Percentiles rank a stretch among this genome's conserved stretches.
Conservation (phyloP, 306 rosid genomes). For the Begonia peltatifolia region DNA sequence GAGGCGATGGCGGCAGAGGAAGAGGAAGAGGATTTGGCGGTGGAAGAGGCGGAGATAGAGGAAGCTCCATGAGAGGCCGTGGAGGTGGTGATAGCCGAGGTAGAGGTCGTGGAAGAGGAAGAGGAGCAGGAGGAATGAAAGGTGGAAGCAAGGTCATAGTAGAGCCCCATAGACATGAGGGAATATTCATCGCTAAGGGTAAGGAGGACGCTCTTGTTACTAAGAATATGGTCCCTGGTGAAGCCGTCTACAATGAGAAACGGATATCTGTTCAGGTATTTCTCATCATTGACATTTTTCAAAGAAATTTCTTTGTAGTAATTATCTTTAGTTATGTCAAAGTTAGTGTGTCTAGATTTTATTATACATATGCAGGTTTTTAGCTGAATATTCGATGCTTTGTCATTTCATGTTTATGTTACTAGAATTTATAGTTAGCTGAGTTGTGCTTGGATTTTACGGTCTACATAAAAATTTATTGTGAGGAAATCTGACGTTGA, state of each 20-base stretch:
- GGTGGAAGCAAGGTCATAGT: constrained; percentile 37
- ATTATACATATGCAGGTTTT: no score
- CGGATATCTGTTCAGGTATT: constrained; percentile 72
- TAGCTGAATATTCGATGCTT: background rate
- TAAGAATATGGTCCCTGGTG: constrained; percentile 75
- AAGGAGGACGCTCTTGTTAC: constrained; percentile 92
- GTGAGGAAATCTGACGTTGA: background rate
- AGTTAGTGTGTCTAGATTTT: no score
- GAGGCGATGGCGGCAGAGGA: constrained; percentile 23
- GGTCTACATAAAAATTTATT: background rate
- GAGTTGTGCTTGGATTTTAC: no score
- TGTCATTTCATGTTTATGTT: background rate
- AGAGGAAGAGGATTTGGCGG: constrained; percentile 18
- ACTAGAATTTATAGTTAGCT: background rate
- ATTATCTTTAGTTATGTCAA: no score
- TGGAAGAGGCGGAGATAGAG: constrained; percentile 18
- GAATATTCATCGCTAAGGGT: constrained; percentile 82
- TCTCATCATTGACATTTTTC: background rate
- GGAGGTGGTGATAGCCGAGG: constrained; percentile 23
- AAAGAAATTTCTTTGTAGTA: no score
- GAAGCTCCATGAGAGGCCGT: constrained; percentile 13
- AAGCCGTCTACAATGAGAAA: constrained; percentile 85
- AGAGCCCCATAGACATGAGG: constrained; percentile 59
- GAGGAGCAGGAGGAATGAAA: constrained; percentile 31
- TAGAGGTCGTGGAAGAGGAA: constrained; percentile 14